Evolutionary conservation across 1,284 basidiomycete genomes (phyloP).

Genomic region (Ganoderma multipileum): DNA sequence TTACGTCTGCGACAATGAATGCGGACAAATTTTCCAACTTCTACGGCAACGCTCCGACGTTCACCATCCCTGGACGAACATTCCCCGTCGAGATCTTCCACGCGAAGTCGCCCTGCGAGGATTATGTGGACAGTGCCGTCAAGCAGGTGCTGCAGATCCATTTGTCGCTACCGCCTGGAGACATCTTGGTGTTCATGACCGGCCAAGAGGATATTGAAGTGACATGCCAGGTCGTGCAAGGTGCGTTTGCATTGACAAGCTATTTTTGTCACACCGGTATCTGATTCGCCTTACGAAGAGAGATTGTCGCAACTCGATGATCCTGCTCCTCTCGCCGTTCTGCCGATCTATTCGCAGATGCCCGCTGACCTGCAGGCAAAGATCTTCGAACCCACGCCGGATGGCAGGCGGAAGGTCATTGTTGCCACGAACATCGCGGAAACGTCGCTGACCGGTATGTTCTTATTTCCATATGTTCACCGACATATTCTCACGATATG

Average conservation of each 20-base stretch:
- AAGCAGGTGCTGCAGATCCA: slow-evolving; percentile 98
- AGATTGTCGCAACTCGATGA: slow-evolving; percentile 92
- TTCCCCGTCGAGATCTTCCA: slow-evolving; percentile 99
- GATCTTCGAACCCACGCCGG: slow-evolving; percentile 95
- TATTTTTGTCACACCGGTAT: slow-evolving; percentile 32
- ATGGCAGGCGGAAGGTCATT: slow-evolving; percentile 95
- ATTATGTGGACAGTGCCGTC: slow-evolving; percentile 97
- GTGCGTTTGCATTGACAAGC: slow-evolving; percentile 45
- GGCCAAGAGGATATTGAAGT: slow-evolving; percentile 99
- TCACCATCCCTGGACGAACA: slow-evolving; percentile 97
- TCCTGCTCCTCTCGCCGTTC: slow-evolving; percentile 82
- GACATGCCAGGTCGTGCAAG: slow-evolving; percentile 90
- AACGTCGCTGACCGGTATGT: slow-evolving; percentile 89
- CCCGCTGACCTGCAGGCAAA: slow-evolving; percentile 98
- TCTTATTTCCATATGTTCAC: background rate
- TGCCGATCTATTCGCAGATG: slow-evolving; percentile 99
- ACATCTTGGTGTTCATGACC: slow-evolving; percentile 99
- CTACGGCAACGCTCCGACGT: slow-evolving; percentile 94
- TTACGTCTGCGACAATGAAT: slow-evolving; percentile 99
- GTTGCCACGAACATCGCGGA: slow-evolving; percentile 99
- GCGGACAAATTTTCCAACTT: slow-evolving; percentile 97
- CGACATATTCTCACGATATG: slow-evolving; percentile 1
- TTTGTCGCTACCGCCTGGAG: slow-evolving; percentile 91
- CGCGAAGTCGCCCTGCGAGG: slow-evolving; percentile 96
- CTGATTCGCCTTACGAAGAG: slow-evolving; percentile 60